A percentile compares a stretch with the other conserved stretches of the same genome.
phyloP scores from a whole-genome alignment of 2,329 filamentous ascomycete species.

The Nemania diffusa region DNA sequence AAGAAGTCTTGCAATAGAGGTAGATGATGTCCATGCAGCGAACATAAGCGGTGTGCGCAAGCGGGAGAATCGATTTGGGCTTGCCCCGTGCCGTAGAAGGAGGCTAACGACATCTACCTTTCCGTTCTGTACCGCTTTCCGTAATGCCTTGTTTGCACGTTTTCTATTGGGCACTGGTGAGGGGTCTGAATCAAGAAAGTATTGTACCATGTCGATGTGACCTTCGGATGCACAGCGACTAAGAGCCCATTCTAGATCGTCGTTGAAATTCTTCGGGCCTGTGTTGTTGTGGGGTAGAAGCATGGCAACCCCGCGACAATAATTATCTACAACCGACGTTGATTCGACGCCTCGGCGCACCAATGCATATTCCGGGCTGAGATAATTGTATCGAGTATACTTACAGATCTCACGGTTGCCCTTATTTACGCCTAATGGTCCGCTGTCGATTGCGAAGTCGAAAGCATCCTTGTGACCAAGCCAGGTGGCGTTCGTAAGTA shows the following conservation, averaged over 20 bases:
- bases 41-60: neutral
- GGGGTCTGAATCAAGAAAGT: neutral
- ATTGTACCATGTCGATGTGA: neutral
- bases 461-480: conserved; percentile 1
- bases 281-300: neutral
- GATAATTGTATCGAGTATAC: neutral
- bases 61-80: neutral
- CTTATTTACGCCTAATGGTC: neutral
- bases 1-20: neutral
- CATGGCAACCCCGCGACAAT: neutral
- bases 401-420: neutral
- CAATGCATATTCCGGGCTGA: neutral
- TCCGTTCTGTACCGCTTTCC: neutral
- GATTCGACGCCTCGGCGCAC: neutral
- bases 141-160: neutral
- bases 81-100: neutral
- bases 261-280: neutral
- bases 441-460: conserved; percentile 16
- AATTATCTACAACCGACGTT: neutral
- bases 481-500: neutral
- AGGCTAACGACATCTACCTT: neutral
- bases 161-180: neutral
- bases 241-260: neutral
- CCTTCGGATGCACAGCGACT: neutral
- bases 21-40: neutral